These are phyloP conservation scores for Detonula confervacea DNA, from an alignment of 352 stramenopile genomes.

Conservation along the genomic window DNA sequence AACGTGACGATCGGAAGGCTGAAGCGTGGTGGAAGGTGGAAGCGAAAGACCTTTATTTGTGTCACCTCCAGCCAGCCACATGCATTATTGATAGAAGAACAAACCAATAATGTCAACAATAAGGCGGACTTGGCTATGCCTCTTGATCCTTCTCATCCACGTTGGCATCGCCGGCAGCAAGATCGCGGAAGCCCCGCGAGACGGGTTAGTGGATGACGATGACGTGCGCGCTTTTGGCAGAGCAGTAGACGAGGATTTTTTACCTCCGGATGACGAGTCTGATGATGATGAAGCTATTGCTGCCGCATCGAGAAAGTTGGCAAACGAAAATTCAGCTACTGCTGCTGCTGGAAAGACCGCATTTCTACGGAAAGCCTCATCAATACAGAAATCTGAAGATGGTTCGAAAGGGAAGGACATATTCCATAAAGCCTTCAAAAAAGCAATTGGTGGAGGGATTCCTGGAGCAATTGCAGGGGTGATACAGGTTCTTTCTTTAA, in stretches of 20 bases:
- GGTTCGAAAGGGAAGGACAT: too few relatives aligned
- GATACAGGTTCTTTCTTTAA: constrained; percentile 89
- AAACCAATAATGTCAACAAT: not conserved
- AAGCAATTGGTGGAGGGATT: constrained; percentile 81
- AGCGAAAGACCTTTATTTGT: too few relatives aligned
- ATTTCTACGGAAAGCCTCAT: constrained; percentile 21
- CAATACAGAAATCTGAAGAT: too few relatives aligned
- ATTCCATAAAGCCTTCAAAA: constrained; percentile 67
- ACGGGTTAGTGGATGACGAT: not conserved
- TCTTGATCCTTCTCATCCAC: not conserved
- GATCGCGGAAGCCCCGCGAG: not conserved
- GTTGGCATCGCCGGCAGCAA: not conserved
- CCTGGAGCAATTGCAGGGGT: constrained; percentile 87
- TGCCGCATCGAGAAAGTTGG: not conserved
- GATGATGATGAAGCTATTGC: not conserved
- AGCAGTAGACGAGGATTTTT: not conserved
- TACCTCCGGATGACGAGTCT: not conserved
- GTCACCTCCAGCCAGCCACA: too few relatives aligned
- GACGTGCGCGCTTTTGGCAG: not conserved
- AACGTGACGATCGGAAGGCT: too few relatives aligned
- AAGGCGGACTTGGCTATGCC: not conserved
- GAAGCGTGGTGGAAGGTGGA: too few relatives aligned
- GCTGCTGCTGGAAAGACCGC: too few relatives aligned
- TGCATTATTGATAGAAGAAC: too few relatives aligned
- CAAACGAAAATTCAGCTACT: not conserved